phyloP scores from a whole-genome alignment of 1,284 basidiomycete species.

The Pseudomicrostroma phylloplanum region DNA sequence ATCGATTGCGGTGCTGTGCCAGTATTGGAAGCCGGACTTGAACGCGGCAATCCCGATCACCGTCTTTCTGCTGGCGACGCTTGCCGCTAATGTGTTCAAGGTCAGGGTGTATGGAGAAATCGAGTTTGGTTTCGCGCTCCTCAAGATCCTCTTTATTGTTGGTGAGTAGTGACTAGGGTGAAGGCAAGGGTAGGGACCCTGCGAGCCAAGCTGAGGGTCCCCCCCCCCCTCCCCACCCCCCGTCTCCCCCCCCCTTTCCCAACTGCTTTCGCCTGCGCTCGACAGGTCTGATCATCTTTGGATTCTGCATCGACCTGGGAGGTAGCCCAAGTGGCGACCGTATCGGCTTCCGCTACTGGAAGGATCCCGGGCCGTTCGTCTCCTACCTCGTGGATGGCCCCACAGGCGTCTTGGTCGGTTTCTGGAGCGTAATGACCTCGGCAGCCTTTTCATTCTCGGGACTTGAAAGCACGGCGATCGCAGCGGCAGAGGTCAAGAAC shows the following conservation, averaged over 20 bases:
- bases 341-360: slow-evolving; percentile 36
- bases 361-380: slow-evolving; percentile 46
- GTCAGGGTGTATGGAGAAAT: slow-evolving; percentile 61
- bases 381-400: slow-evolving; percentile 9
- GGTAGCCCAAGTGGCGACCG: slow-evolving; percentile 53
- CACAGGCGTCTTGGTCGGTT: slow-evolving; percentile 48
- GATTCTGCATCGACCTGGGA: slow-evolving; percentile 15
- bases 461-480: slow-evolving; percentile 77
- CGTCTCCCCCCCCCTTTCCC: too few species aligned
- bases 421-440: slow-evolving; percentile 31
- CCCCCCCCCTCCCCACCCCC: too few species aligned
- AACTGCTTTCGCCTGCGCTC: too few species aligned
- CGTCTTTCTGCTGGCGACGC: slow-evolving; percentile 12
- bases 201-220: too few species aligned
- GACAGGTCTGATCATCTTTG: slow-evolving; percentile 19
- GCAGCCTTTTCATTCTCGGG: slow-evolving; percentile 74
- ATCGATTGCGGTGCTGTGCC: slow-evolving; percentile 59
- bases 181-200: too few species aligned
- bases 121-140: slow-evolving; percentile 55
- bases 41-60: background rate
- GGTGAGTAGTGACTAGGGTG: background rate
- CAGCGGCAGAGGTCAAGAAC: slow-evolving; percentile 60
- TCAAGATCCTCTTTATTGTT: slow-evolving; percentile 20
- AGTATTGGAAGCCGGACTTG: slow-evolving; percentile 25
- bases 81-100: slow-evolving; percentile 50